Evolutionary conservation across 768 basidiomycete genomes (phyloP), one percentile per base, ranked within the genome.

Genomic region (Leccinum barrowsii): DNA sequence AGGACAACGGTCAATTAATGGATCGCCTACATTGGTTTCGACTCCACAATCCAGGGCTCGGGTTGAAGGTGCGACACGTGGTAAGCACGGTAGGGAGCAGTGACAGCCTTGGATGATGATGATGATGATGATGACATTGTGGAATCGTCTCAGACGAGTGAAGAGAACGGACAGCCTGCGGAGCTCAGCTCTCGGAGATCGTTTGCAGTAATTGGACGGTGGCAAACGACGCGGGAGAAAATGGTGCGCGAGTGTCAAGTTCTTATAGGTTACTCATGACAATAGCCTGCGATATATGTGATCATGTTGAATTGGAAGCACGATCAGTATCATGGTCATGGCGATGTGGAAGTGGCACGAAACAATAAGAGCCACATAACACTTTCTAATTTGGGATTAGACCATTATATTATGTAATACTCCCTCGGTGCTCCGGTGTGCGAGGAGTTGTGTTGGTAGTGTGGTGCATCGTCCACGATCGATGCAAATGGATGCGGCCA

Each of bases 21-120:
- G 21, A 10, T 35, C 4, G 3, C 72, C 8, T 60, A 73, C 70
- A 65, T 58, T 10, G 70, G 70, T 54, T 51, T 64, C 12, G 51
- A 50, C 53, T 72, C 68, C 34, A 67, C 59, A 24, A 62, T 47
- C 72, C 70, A 74, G 46, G 65, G 46, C 2, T 72, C 72, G 34
- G 65, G 37, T 28, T 28, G 28, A 30, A 46, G 19, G 52, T 55
- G 55, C 17, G 63, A 54, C 19, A 62, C 15, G 51, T 61, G 55
- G 52, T 54, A 62, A n/a, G 62, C 54, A 47, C 57, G 65, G 32
- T 19, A 57, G 32, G 70, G 55, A 24, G 32, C 32, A 8, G 42
- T 21, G 44, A 59, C 42, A 5, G 55, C 11, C 48, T 56, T 53
- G 47, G 50, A 37, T 40, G 66, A 46, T 26, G 59, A 56, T 7